Evolutionary conservation across 345 rosid species (phyloP), one percentile per base, ranked within the genome.

Genomic region (Salix udensis): DNA sequence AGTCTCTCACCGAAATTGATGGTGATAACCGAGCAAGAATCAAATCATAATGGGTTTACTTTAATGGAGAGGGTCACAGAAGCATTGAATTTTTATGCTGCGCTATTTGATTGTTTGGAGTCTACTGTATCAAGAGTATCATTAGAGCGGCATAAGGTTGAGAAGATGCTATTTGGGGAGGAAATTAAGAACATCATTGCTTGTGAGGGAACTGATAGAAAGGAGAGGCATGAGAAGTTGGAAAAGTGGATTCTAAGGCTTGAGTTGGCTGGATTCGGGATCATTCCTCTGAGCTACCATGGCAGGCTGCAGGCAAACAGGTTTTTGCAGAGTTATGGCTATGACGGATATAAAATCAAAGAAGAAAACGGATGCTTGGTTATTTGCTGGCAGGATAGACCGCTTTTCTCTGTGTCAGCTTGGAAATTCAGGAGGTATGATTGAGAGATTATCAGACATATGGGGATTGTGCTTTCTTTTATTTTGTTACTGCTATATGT

Each of bases 141-240:
- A 7, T 16, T 78, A 34, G 96, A 89, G 82, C 72, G 96, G 72
- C 91, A 86, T 55, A 89, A 87, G 78, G 84, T 91, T 24, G 96
- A 91, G 81, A 89, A 91, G 85, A 85, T 87, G 90, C 79, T 91
- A 37, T 89, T 89, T 0, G 93, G 96, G 12, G 89, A 91, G 87
- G 93, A 91, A 80, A 89, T 91, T 23, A 89, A 89, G 83, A 91
- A 88, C 72, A 87, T 91, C 61, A 85, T 91, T 72, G 90, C 96
- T 1, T 86, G 93, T 14, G 96, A 91, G 75, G 96, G 96, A 30
- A 40, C 50, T 2, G 86, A 91, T 68, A 86, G 96, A 72, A 91
- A 77, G 78, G 89, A 87, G 78, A 91, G 96, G 76, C 96, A 89
- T 52, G 96, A 91, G 75, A 89, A 88, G 79, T 85, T 91, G 21